phyloP scores from a whole-genome alignment of 2,329 filamentous ascomycete genomes.

The Alternaria metachromatica region DNA sequence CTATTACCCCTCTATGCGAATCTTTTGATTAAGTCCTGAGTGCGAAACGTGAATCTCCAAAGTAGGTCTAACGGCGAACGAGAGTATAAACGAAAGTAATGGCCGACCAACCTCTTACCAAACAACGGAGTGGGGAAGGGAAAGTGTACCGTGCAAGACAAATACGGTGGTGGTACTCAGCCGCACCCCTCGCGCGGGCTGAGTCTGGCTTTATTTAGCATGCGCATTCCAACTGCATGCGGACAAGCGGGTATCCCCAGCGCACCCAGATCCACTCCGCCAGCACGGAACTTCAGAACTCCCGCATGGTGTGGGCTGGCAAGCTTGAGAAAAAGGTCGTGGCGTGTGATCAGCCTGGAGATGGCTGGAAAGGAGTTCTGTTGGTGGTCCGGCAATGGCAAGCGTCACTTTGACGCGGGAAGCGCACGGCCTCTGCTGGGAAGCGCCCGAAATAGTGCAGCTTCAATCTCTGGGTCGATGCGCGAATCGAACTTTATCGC shows the following conservation, averaged over 20 bases:
- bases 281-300: not conserved
- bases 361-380: slow-evolving; percentile 4
- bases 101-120: not conserved
- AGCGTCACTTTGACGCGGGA: slow-evolving; percentile 10
- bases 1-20: slow-evolving; percentile 3
- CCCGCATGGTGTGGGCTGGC: not conserved
- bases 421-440: slow-evolving; percentile 2
- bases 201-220: slow-evolving; percentile 19
- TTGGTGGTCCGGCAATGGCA: slow-evolving; percentile 2
- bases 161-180: slow-evolving; percentile 9
- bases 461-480: not conserved
- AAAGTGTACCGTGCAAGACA: slow-evolving; percentile 2
- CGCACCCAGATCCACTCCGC: slow-evolving; percentile 7
- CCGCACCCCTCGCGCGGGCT: slow-evolving; percentile 15
- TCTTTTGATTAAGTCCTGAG: not conserved
- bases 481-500: not conserved
- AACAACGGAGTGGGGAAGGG: slow-evolving; percentile 1
- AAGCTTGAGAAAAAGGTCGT: not conserved
- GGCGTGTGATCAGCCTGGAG: not conserved
- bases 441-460: slow-evolving; percentile 1
- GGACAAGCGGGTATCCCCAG: slow-evolving; percentile 7
- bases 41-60: not conserved
- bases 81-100: not conserved
- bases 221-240: slow-evolving; percentile 4
- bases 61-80: not conserved